Percentiles rank a stretch among this genome's conserved stretches.
These are phyloP conservation scores for Mimosa bimucronata DNA, from an alignment of 306 rosid genomes.

Conservation along the genomic window DNA sequence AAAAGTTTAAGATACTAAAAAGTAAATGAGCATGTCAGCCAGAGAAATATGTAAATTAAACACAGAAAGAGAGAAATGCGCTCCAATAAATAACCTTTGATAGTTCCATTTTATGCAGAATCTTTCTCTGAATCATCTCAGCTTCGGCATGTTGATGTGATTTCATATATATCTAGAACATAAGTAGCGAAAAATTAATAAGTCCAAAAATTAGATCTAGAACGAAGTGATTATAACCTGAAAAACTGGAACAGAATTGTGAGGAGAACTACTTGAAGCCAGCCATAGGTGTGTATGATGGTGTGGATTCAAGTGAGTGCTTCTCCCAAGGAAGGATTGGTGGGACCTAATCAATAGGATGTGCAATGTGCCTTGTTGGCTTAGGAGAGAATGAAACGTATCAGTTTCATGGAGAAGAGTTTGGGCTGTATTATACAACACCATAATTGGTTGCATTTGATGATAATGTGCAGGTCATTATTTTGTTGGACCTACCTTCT, in stretches of 20 bases:
- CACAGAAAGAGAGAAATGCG: conserved; percentile 24
- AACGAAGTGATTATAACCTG: conserved; percentile 21
- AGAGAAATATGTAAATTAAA: background rate
- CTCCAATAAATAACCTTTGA: conserved; percentile 62
- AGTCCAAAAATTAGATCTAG: conserved; percentile 8
- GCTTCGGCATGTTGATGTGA: conserved; percentile 68
- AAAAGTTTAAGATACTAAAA: conserved; percentile 18
- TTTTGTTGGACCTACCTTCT: background rate
- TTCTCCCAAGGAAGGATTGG: background rate
- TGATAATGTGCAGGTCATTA: background rate
- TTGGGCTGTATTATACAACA: background rate
- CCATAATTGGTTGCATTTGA: background rate
- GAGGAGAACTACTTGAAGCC: background rate
- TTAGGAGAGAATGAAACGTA: background rate
- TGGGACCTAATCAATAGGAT: background rate
- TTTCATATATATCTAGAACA: conserved; percentile 64
- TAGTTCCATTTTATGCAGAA: conserved; percentile 76
- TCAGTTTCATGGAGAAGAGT: background rate
- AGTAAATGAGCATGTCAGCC: conserved; percentile 15
- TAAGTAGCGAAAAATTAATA: conserved; percentile 32
- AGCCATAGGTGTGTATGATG: background rate
- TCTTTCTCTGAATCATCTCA: conserved; percentile 79
- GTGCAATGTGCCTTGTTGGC: background rate
- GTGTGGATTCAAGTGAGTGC: background rate
- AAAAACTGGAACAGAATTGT: conserved; percentile 28